Percentiles rank a stretch among this genome's conserved stretches.
These are phyloP conservation scores for Pyrus hybrid DNA, from an alignment of 331 rosid species.

Conservation along the genomic window DNA sequence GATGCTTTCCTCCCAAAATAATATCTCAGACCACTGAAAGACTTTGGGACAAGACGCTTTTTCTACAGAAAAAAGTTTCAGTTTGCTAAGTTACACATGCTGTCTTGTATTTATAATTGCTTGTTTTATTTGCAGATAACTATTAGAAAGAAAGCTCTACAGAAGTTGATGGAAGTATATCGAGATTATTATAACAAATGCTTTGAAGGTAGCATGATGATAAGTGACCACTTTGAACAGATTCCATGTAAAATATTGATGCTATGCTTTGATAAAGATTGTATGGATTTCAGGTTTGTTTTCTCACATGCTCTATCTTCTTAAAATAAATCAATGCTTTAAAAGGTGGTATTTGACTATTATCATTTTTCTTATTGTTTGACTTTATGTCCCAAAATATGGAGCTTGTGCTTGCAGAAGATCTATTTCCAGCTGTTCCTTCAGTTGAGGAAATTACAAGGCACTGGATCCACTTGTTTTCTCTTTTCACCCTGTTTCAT, in stretches of 20 bases:
- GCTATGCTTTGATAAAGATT: slow-evolving; percentile 89
- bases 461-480: slow-evolving; percentile 87
- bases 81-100: slow-evolving; percentile 6
- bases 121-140: slow-evolving; percentile 40
- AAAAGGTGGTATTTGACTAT: slow-evolving; percentile 3
- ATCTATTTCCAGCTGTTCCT: slow-evolving; percentile 58
- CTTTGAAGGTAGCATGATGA: slow-evolving; percentile 45
- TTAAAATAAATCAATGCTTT: slow-evolving; percentile 16
- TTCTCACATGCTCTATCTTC: slow-evolving; percentile 13
- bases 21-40: slow-evolving; percentile 63
- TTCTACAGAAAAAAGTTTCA: slow-evolving; percentile 6
- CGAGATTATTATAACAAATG: slow-evolving; percentile 71
- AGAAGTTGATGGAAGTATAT: slow-evolving; percentile 72
- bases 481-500: slow-evolving; percentile 60
- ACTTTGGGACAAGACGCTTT: slow-evolving; percentile 86
- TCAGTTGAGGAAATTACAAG: slow-evolving; percentile 60
- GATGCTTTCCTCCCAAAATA: slow-evolving; percentile 45
- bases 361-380: slow-evolving; percentile 2
- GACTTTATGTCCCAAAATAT: slow-evolving; percentile 62
- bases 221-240: slow-evolving; percentile 57
- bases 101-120: slow-evolving; percentile 1
- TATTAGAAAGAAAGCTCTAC: slow-evolving; percentile 69
- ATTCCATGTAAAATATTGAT: slow-evolving; percentile 81
- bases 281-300: slow-evolving; percentile 83
- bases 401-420: slow-evolving; percentile 69